Evolutionary conservation across 805 yeast species (phyloP).

Genomic region (Kodamaea kakaduensis): DNA sequence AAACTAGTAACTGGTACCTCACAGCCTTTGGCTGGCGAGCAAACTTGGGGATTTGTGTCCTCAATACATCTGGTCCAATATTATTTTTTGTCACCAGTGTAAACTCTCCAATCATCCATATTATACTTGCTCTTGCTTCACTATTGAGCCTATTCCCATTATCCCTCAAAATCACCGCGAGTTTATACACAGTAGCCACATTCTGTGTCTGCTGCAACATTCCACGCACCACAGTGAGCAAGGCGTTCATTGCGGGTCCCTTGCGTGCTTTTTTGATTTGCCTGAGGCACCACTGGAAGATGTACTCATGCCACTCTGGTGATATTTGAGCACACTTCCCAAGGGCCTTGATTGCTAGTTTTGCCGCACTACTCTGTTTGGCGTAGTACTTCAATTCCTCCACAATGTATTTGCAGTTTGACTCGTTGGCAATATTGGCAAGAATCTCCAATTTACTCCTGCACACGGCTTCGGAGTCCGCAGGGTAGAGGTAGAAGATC

Average conservation of each 20-base stretch:
- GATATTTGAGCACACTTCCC: slow-evolving; percentile 54
- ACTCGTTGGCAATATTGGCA: slow-evolving; percentile 51
- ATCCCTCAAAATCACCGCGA: slow-evolving; percentile 33
- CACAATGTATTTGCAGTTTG: slow-evolving; percentile 48
- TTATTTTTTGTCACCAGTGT: slow-evolving; percentile 32
- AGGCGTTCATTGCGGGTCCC: slow-evolving; percentile 50
- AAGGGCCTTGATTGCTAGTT: slow-evolving; percentile 57
- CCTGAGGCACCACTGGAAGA: slow-evolving; percentile 61
- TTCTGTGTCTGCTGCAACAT: slow-evolving; percentile 53
- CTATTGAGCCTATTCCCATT: slow-evolving; percentile 20
- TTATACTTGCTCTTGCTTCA: slow-evolving; percentile 72
- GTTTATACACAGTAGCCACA: slow-evolving; percentile 49
- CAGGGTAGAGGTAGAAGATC: slow-evolving; percentile 54
- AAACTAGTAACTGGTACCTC: slow-evolving; percentile 63
- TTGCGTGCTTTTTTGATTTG: slow-evolving; percentile 35
- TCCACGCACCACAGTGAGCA: slow-evolving; percentile 67
- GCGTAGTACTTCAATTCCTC: slow-evolving; percentile 64
- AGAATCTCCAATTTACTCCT: slow-evolving; percentile 58
- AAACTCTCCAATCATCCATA: slow-evolving; percentile 91
- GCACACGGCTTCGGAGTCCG: slow-evolving; percentile 43
- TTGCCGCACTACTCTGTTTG: slow-evolving; percentile 16
- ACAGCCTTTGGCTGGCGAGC: slow-evolving; percentile 53
- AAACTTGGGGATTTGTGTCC: slow-evolving; percentile 53
- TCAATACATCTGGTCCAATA: slow-evolving; percentile 72
- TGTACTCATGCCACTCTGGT: slow-evolving; percentile 46